Evolutionary conservation across 2,329 filamentous ascomycete species (phyloP), one percentile per base, ranked within the genome.

Genomic region (Sclerotiophoma versabilis): DNA sequence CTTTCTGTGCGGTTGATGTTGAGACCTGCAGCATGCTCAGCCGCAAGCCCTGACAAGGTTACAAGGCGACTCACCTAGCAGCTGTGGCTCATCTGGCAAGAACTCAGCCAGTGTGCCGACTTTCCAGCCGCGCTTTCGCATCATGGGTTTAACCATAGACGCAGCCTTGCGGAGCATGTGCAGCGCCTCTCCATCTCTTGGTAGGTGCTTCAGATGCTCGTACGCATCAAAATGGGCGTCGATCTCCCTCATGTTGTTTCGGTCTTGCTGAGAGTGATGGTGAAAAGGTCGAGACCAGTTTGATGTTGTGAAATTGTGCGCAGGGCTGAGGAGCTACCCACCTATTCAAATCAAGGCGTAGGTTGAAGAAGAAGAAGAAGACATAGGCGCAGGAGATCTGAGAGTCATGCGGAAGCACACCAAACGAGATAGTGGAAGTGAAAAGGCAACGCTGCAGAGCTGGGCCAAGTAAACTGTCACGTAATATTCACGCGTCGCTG

Each of bases 131-230:
- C 91, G 86, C 41, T 91, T 91, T 60, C 92, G 84, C 93, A 98
- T 98, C 59, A 98, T 91, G 15, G 93, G 93, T 74, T 96, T 97
- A 58, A 97, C 93, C 52, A 96, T 77, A 22, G 92, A 96, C 2
- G 92, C 92, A 33, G 96, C 83, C 75, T 90, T 93, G 66, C 87
- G 89, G 20, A 98, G 82, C 52, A 84, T 85, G 29, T 84, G 68
- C 10, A 82, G 69, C n/a, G 79, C 80, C 37, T 80, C 75, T 41
- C 76, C 75, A 43, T 75, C 74, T 29, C 75, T 74, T 7, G 76
- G 76, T 5, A 81, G 68, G 41, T 78, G 74, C 46, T 75, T 74
- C 3, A 82, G 70, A 65, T 82, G 80, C 70, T 81, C 78, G 57
- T 82, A 82, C 26, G 74, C 76, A 68, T 76, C 75, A 64, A 82